A percentile compares a stretch with the other conserved stretches of the same genome.
These are phyloP conservation scores for Hypoxylon sp. DNA, from an alignment of 2,329 filamentous ascomycete species.

Conservation along the genomic window DNA sequence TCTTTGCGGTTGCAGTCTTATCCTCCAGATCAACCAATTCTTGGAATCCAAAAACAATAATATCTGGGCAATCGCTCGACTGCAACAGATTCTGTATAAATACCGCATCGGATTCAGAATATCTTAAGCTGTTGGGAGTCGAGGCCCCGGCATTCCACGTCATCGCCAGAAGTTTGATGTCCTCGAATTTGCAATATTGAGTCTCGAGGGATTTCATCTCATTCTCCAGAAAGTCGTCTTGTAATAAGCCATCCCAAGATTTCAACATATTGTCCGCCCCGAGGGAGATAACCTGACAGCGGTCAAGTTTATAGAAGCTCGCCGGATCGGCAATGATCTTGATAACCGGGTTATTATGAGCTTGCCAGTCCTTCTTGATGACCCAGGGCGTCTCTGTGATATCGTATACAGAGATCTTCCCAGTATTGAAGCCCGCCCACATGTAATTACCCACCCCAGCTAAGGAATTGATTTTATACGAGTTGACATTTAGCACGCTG, in stretches of 20 bases:
- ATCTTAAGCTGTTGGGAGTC: slow-evolving; percentile 85
- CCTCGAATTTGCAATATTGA: slow-evolving; percentile 87
- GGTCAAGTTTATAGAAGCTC: slow-evolving; percentile 87
- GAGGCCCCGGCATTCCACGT: slow-evolving; percentile 99
- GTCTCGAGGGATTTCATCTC: slow-evolving; percentile 88
- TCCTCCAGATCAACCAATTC: slow-evolving; percentile 98
- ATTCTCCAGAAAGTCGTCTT: slow-evolving; percentile 94
- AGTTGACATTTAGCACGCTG: slow-evolving; percentile 86
- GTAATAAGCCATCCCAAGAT: slow-evolving; percentile 91
- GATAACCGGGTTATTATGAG: slow-evolving; percentile 86
- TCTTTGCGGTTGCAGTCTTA: slow-evolving; percentile 97
- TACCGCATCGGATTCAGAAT: slow-evolving; percentile 76
- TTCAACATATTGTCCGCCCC: slow-evolving; percentile 89
- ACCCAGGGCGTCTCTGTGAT: slow-evolving; percentile 85
- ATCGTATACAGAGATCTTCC: slow-evolving; percentile 94
- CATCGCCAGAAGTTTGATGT: slow-evolving; percentile 84
- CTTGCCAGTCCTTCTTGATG: slow-evolving; percentile 94
- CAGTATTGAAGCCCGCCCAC: slow-evolving; percentile 96
- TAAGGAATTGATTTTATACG: slow-evolving; percentile 94
- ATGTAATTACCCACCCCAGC: slow-evolving; percentile 84
- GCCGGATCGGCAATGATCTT: slow-evolving; percentile 83
- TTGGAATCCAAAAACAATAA: slow-evolving; percentile 96
- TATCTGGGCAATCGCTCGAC: slow-evolving; percentile 84
- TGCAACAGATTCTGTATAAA: slow-evolving; percentile 88
- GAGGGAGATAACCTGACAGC: slow-evolving; percentile 86